Evolutionary conservation across 352 stramenopile genomes (phyloP).

Genomic region (Pythium inflatum): DNA sequence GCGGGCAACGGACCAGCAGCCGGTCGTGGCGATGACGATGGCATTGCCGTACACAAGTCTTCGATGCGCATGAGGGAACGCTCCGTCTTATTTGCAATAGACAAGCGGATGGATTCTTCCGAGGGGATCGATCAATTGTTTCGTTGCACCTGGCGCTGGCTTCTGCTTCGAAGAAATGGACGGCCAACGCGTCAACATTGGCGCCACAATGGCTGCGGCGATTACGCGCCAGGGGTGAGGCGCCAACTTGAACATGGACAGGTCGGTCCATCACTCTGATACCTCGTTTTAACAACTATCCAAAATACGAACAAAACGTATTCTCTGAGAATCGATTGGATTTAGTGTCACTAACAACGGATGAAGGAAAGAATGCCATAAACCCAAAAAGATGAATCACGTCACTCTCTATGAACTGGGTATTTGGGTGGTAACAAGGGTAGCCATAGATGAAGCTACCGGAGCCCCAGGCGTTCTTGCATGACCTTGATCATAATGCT

Average conservation of each 20-base stretch:
- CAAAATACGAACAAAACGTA: no score
- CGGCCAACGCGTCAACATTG: neutral
- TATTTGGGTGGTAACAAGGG: constrained; percentile 6
- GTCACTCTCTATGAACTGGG: no score
- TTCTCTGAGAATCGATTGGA: no score
- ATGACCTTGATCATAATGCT: constrained; percentile 33
- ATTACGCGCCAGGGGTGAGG: constrained; percentile 8
- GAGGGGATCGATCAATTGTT: neutral
- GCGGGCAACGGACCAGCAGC: neutral
- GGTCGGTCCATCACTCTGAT: neutral
- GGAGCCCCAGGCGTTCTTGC: constrained; percentile 23
- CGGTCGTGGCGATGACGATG: neutral
- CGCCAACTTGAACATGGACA: constrained; percentile 5
- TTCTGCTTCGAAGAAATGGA: constrained; percentile 5
- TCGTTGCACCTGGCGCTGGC: no score
- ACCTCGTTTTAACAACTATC: neutral
- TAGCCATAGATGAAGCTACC: constrained; percentile 5
- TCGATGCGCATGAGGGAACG: constrained; percentile 17
- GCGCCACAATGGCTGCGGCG: neutral
- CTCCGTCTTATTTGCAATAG: no score
- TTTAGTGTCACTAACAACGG: no score
- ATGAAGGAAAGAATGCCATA: no score
- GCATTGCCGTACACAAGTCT: constrained; percentile 1
- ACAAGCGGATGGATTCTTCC: no score
- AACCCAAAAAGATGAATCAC: no score